phyloP scores from a whole-genome alignment of 495 filamentous ascomycete species.

The Jackrogersella multiformis region DNA sequence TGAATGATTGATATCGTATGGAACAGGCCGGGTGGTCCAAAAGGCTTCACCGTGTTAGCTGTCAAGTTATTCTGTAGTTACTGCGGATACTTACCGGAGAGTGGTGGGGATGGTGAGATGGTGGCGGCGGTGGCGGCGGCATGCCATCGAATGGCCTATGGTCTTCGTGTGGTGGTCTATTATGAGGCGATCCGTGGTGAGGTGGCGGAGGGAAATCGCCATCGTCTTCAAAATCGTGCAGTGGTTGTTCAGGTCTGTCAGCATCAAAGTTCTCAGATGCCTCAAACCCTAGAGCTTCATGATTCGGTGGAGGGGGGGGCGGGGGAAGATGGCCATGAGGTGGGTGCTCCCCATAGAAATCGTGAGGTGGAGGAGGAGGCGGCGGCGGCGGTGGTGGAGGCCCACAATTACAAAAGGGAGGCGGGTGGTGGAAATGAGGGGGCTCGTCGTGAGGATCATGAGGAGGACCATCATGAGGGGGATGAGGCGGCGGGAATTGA shows the following conservation, averaged over 20 bases:
- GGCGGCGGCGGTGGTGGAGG: slow-evolving; percentile 19
- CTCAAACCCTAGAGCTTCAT: not conserved
- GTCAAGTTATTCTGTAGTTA: not conserved
- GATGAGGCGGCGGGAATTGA: slow-evolving; percentile 38
- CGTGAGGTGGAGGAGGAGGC: slow-evolving; percentile 6
- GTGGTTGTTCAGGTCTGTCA: slow-evolving; percentile 6
- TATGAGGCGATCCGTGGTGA: not conserved
- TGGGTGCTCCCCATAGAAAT: slow-evolving; percentile 8
- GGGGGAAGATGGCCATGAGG: slow-evolving; percentile 5
- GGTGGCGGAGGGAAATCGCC: slow-evolving; percentile 10
- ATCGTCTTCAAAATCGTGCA: slow-evolving; percentile 9
- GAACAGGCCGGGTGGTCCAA: slow-evolving; percentile 18
- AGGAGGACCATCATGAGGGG: slow-evolving; percentile 14
- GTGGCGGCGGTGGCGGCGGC: slow-evolving; percentile 1
- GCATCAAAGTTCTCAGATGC: slow-evolving; percentile 6
- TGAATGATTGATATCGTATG: slow-evolving; percentile 19
- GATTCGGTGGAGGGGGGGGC: slow-evolving; percentile 6
- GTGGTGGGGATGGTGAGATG: slow-evolving; percentile 5
- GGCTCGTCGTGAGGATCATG: slow-evolving; percentile 19
- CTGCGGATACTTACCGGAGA: slow-evolving; percentile 18
- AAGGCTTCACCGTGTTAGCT: slow-evolving; percentile 22
- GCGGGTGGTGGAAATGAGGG: slow-evolving; percentile 22
- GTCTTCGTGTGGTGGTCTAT: slow-evolving; percentile 6
- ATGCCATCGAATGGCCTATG: slow-evolving; percentile 1
- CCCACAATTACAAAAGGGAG: slow-evolving; percentile 37